phyloP scores from a whole-genome alignment of 2,329 filamentous ascomycete species.

The Botrytis squamosa region DNA sequence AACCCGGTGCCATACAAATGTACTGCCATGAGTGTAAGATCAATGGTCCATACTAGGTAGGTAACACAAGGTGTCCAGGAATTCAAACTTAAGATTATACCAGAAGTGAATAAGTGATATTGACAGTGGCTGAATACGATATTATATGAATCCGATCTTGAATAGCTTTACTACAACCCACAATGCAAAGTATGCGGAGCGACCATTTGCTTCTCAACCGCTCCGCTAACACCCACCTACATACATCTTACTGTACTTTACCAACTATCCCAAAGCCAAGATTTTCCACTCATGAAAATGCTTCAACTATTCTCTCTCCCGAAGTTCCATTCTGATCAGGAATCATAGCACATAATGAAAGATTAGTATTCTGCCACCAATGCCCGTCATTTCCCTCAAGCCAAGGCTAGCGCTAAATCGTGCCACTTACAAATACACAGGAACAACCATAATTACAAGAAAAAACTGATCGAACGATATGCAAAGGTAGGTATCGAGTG shows the following conservation, averaged over 20 bases:
- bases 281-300: too few relatives aligned
- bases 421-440: rapidly evolving
- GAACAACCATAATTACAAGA: neutral
- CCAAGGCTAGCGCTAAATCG: neutral
- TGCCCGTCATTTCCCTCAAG: neutral
- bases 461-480: neutral
- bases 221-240: neutral
- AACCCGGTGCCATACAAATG: rapidly evolving
- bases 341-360: neutral
- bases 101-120: neutral
- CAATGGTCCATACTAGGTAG: neutral
- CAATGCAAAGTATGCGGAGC: neutral
- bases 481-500: neutral
- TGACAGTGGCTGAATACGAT: neutral
- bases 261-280: too few relatives aligned
- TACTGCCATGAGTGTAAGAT: neutral
- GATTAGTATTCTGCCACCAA: neutral
- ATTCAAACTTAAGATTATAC: neutral
- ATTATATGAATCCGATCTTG: neutral
- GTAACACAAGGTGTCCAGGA: neutral
- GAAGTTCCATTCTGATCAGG: neutral
- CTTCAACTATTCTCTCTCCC: neutral
- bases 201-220: neutral
- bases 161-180: neutral
- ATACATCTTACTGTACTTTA: too few relatives aligned